Evolutionary conservation across 2,329 filamentous ascomycete species (phyloP), one percentile per base, ranked within the genome.

Genomic region (Pyricularia sp.): DNA sequence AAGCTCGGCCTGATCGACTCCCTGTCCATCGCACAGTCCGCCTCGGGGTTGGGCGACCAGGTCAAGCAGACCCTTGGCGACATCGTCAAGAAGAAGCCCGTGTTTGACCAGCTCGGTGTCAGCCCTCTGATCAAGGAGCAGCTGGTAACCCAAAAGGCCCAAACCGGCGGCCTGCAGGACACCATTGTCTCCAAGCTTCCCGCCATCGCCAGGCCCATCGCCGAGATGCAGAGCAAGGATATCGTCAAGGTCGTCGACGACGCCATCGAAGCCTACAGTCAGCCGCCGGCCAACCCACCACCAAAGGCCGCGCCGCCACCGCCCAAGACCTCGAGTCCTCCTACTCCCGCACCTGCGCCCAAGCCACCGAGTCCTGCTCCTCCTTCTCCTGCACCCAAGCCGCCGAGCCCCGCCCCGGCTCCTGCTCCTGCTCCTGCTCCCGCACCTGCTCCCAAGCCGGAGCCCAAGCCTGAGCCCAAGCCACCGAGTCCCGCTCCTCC

Each of bases 81-180:
- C 9, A 69, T 75, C 42, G 71, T 71, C 66, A 63, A 66, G 66
- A 75, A 75, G 72, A 75, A 75, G 73, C 69, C 74, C 20, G 69
- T 70, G 42, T 72, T 75, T 17, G 74, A 75, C 70, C 69, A 72
- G 72, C 72, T 75, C 17, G 73, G 74, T 25, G 74, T 72, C 64
- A 73, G 72, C 33, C 68, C 69, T 33, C 64, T 74, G 25, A 74
- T 74, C 64, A 71, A 71, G 36, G 69, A 72, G 67, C 69, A 73
- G 67, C 72, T 75, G 64, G 70, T 72, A 63, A 42, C 72, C 26
- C 74, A 75, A 68, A 72, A 75, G 72, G 61, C 68, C 1, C 69
- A 68, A 2, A 68, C 72, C 59, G 23, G 61, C 4, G 74, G 90
- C 25, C 73, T 75, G 30, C 72, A 72, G 68, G 69, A 70, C 26